Evolutionary conservation across 495 filamentous ascomycete species (phyloP).

Genomic region (Penicillium longicatenatum): DNA sequence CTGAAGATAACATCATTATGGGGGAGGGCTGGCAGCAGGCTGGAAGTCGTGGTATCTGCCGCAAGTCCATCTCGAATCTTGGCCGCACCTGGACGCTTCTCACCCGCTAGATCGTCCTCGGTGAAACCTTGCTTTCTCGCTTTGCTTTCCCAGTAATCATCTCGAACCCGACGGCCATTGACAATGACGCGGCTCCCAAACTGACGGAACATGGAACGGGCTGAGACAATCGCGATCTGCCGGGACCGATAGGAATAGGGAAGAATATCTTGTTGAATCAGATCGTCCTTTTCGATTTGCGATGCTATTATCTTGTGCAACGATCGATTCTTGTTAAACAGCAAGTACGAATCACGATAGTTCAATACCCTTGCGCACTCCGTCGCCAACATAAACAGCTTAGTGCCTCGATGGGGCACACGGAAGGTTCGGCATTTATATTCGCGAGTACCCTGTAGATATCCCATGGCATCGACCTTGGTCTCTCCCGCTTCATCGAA

Average conservation of each 20-base stretch:
- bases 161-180: constrained; percentile 85
- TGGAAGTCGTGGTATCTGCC: constrained; percentile 44
- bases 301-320: constrained; percentile 98
- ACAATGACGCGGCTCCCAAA: constrained; percentile 96
- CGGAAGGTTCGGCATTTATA: constrained; percentile 93
- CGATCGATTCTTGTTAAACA: constrained; percentile 99
- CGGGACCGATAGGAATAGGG: constrained; percentile 97
- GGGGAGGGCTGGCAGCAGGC: constrained; percentile 54
- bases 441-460: constrained; percentile 77
- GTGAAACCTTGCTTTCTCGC: constrained; percentile 97
- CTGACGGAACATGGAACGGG: constrained; percentile 98
- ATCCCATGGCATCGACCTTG: constrained; percentile 84
- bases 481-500: constrained; percentile 89
- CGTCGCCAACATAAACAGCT: constrained; percentile 98
- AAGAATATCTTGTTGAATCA: constrained; percentile 91
- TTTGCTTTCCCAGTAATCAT: constrained; percentile 99
- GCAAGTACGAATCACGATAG: constrained; percentile 94
- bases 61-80: constrained; percentile 76
- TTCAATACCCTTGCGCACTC: constrained; percentile 94
- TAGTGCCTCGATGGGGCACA: constrained; percentile 85
- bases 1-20: constrained; percentile 84
- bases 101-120: constrained; percentile 92
- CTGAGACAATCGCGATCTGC: constrained; percentile 97
- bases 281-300: constrained; percentile 93
- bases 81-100: constrained; percentile 91